A percentile compares a stretch with the other conserved stretches of the same genome.
phyloP scores from a whole-genome alignment of 2,329 filamentous ascomycete genomes.

The Triangularia setosa region DNA sequence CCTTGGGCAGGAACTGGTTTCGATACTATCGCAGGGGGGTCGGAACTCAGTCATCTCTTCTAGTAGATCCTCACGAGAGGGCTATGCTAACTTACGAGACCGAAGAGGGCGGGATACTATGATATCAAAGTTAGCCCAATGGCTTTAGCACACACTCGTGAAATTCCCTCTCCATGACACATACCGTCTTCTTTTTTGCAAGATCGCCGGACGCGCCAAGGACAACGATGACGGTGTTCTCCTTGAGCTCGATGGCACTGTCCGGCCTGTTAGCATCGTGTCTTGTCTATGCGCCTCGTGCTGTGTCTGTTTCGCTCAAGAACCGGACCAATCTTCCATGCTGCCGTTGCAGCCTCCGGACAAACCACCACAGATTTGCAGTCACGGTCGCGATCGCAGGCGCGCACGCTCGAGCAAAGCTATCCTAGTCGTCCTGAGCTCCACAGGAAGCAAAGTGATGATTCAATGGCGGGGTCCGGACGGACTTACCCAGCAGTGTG shows the following conservation, averaged over 20 bases:
- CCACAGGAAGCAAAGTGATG: slow-evolving; percentile 17
- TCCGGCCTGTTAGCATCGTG: slow-evolving; percentile 32
- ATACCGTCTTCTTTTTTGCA: slow-evolving; percentile 98
- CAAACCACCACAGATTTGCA: slow-evolving; percentile 3
- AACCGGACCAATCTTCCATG: background rate
- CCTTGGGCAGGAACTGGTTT: slow-evolving; percentile 97
- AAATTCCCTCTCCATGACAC: slow-evolving; percentile 19
- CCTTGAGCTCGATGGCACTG: slow-evolving; percentile 92
- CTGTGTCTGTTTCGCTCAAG: background rate
- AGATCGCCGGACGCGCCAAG: slow-evolving; percentile 96
- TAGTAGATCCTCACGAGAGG: background rate
- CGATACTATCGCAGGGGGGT: slow-evolving; percentile 63
- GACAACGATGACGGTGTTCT: slow-evolving; percentile 95
- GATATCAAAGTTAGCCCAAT: slow-evolving; percentile 25
- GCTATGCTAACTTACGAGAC: slow-evolving; percentile 66
- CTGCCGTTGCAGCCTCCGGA: background rate
- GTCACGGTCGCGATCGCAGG: background rate
- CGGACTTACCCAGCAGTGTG: slow-evolving; percentile 31
- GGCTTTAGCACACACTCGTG: slow-evolving; percentile 20
- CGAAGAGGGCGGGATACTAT: slow-evolving; percentile 94
- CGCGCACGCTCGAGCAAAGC: slow-evolving; percentile 10
- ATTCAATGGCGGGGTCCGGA: slow-evolving; percentile 20
- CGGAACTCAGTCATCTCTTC: slow-evolving; percentile 21
- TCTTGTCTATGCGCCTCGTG: slow-evolving; percentile 3
- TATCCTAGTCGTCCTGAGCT: slow-evolving; percentile 17